A percentile compares a stretch with the other conserved stretches of the same genome.
These are phyloP conservation scores for Sparassis latifolia DNA, from an alignment of 1,284 basidiomycete species.

Conservation along the genomic window DNA sequence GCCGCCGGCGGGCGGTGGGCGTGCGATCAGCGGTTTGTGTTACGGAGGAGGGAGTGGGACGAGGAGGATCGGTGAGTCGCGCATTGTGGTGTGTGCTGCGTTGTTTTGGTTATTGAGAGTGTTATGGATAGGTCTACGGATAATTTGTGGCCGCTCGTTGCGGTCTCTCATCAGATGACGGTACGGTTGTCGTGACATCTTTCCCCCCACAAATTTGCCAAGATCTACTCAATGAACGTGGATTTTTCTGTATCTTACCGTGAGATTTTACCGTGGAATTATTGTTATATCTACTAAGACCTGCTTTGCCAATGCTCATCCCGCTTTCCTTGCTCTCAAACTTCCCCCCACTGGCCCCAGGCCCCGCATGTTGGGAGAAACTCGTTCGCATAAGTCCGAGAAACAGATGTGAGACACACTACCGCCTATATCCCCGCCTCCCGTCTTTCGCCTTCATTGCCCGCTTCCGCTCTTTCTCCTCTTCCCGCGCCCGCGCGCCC, in stretches of 20 bases:
- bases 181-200: slow-evolving; percentile 1
- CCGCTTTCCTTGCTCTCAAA: no score
- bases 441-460: slow-evolving; percentile 28
- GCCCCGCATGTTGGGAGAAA: no score
- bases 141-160: slow-evolving; percentile 21
- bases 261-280: no score
- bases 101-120: no score
- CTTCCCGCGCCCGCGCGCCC: slow-evolving; percentile 63
- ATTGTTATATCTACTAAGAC: no score
- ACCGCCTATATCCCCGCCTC: slow-evolving; percentile 22
- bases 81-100: no score
- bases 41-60: slow-evolving; percentile 28
- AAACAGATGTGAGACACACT: neutral
- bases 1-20: slow-evolving; percentile 7
- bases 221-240: no score
- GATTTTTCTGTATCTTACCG: no score
- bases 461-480: slow-evolving; percentile 62
- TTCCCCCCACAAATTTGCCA: no score
- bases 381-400: no score
- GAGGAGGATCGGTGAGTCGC: slow-evolving; percentile 20
- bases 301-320: no score
- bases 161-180: slow-evolving; percentile 25
- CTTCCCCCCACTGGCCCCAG: no score
- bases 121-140: slow-evolving; percentile 9
- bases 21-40: slow-evolving; percentile 28